phyloP scores from a whole-genome alignment of 2,329 filamentous ascomycete species.

The Penicillium olsonii region DNA sequence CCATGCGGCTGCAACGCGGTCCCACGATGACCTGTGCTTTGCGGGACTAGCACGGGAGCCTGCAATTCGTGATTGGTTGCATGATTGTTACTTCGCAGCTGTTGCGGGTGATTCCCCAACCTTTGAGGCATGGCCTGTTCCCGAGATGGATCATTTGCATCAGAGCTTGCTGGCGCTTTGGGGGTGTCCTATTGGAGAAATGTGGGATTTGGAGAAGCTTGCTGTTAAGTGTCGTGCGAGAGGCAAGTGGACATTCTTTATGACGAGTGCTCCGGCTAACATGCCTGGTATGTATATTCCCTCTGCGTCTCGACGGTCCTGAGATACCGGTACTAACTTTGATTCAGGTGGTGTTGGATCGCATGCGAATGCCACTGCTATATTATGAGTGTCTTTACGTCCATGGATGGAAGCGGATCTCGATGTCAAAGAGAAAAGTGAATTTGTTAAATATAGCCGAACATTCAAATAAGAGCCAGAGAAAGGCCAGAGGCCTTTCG shows the following conservation, averaged over 20 bases:
- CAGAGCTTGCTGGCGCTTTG: constrained; percentile 46
- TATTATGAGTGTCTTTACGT: constrained; percentile 31
- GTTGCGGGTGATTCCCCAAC: constrained; percentile 64
- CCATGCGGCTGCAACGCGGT: constrained; percentile 32
- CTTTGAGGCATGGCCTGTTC: constrained; percentile 65
- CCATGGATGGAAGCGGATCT: no score
- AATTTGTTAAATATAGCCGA: no score
- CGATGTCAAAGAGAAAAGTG: no score
- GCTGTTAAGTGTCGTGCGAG: constrained; percentile 37
- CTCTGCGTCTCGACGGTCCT: background rate
- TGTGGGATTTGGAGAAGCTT: constrained; percentile 47
- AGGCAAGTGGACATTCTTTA: constrained; percentile 44
- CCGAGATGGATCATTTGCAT: constrained; percentile 37
- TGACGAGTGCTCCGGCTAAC: constrained; percentile 46
- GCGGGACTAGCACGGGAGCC: constrained; percentile 56
- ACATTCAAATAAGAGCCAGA: no score
- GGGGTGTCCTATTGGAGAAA: constrained; percentile 49
- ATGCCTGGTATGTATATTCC: constrained; percentile 36
- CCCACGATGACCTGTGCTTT: constrained; percentile 45
- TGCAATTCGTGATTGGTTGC: constrained; percentile 64
- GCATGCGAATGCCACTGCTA: constrained; percentile 37
- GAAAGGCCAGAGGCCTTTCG: no score
- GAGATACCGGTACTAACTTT: background rate
- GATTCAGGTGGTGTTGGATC: constrained; percentile 33
- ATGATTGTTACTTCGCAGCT: constrained; percentile 68